Conservation (phyloP, 257 asterid species). For the Agastache rugosa region DNA sequence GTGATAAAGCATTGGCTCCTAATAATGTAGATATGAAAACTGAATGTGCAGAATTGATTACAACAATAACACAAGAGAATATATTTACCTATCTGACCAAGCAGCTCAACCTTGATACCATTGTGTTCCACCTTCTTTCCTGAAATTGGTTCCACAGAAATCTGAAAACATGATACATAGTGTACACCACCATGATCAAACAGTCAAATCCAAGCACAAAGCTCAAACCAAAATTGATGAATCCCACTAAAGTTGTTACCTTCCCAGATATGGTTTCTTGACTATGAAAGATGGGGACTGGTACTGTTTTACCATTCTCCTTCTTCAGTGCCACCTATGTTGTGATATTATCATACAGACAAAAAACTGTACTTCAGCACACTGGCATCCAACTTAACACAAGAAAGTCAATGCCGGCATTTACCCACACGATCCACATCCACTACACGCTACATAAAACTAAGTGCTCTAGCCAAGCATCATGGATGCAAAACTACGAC, state of each 20-base stretch:
- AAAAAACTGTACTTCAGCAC: neutral
- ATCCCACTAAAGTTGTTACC: conserved; percentile 37
- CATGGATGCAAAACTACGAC: neutral
- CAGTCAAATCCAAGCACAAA: neutral
- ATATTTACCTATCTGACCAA: conserved; percentile 92
- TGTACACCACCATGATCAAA: conserved; percentile 21
- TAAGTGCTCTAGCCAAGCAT: neutral
- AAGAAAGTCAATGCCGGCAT: neutral
- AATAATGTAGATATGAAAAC: neutral
- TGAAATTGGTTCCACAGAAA: conserved; percentile 80
- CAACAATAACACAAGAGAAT: conserved; percentile 27
- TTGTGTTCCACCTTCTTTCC: conserved; percentile 99
- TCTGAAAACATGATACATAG: conserved; percentile 51
- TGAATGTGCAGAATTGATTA: conserved; percentile 23
- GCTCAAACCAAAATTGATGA: neutral
- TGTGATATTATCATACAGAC: neutral
- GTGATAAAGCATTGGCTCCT: conserved; percentile 17
- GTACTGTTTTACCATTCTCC: conserved; percentile 62
- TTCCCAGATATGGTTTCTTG: conserved; percentile 66
- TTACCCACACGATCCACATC: conserved; percentile 7
- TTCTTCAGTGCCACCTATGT: conserved; percentile 60
- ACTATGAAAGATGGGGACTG: conserved; percentile 65
- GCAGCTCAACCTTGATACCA: conserved; percentile 98
- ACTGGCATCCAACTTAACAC: conserved; percentile 15
- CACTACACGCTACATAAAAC: neutral